These are phyloP conservation scores for Erysiphe pisi DNA, from an alignment of 2,329 filamentous ascomycete species.

Conservation along the genomic window DNA sequence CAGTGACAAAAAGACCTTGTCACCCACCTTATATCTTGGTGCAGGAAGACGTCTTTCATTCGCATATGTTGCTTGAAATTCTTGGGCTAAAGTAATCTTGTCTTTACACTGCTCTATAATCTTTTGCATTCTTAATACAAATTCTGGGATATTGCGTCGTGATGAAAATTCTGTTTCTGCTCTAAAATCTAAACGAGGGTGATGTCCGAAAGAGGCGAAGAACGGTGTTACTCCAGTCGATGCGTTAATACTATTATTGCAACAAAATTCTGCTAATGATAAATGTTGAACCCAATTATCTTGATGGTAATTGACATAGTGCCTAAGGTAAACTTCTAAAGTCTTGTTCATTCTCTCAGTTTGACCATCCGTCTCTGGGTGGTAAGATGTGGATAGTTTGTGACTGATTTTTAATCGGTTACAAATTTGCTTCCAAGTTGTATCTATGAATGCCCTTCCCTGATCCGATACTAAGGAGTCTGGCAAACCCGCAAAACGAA, in stretches of 20 bases:
- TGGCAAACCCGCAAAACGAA: conserved; percentile 14
- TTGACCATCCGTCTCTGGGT: conserved; percentile 19
- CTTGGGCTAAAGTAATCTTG: conserved; percentile 20
- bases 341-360: background rate
- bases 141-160: background rate
- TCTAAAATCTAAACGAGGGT: background rate
- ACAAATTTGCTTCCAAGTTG: conserved; percentile 17
- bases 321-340: conserved; percentile 8
- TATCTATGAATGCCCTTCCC: conserved; percentile 20
- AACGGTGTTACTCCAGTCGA: conserved; percentile 13
- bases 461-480: conserved; percentile 22
- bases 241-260: conserved; percentile 15
- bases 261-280: conserved; percentile 12
- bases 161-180: background rate
- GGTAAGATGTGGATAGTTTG: conserved; percentile 13
- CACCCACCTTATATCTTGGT: conserved; percentile 11
- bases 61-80: conserved; percentile 11
- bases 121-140: background rate
- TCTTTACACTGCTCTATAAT: background rate
- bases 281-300: conserved; percentile 19
- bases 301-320: conserved; percentile 27
- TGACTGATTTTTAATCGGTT: background rate
- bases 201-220: conserved; percentile 10
- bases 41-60: conserved; percentile 22
- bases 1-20: background rate